These are phyloP conservation scores for Ophiognomonia clavigignenti-juglandacearum DNA, from an alignment of 2,329 filamentous ascomycete genomes.

Conservation along the genomic window DNA sequence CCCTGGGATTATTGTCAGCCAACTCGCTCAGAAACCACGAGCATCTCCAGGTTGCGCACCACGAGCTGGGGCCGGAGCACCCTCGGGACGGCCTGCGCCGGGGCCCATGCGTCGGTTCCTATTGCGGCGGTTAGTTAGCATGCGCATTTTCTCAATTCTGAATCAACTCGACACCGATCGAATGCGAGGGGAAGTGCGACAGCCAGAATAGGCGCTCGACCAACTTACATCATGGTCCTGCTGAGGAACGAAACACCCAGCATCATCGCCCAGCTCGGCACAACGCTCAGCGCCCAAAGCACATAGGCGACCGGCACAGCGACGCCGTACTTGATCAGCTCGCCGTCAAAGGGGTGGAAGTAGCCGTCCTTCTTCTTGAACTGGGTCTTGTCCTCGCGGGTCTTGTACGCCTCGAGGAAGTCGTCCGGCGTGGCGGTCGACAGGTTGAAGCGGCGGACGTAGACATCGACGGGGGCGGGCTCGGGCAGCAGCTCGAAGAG, in stretches of 20 bases:
- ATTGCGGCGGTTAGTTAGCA: too few species aligned
- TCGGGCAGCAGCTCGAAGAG: conserved; percentile 63
- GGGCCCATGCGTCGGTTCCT: conserved; percentile 14
- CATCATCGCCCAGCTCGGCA: conserved; percentile 77
- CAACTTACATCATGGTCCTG: conserved; percentile 69
- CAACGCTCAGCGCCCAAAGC: conserved; percentile 60
- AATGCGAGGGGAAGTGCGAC: too few species aligned
- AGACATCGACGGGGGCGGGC: conserved; percentile 59
- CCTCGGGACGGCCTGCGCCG: conserved; percentile 6
- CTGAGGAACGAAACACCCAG: conserved; percentile 68
- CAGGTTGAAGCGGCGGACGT: conserved; percentile 62
- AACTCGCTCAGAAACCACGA: conserved; percentile 18
- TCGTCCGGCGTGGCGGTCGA: conserved; percentile 62
- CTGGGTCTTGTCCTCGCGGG: conserved; percentile 39
- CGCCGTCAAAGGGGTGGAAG: conserved; percentile 74
- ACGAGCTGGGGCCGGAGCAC: conserved; percentile 17
- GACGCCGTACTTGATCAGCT: conserved; percentile 56
- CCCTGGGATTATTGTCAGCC: conserved; percentile 3
- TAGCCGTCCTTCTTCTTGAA: conserved; percentile 52
- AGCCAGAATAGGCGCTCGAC: background rate
- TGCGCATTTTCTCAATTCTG: too few species aligned
- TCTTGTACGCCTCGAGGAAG: conserved; percentile 54
- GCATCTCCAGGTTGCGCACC: conserved; percentile 24
- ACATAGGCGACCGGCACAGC: conserved; percentile 61
- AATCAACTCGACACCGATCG: too few species aligned